Evolutionary conservation across 2,329 filamentous ascomycete genomes (phyloP), one percentile per base, ranked within the genome.

Genomic region (Penicillium sclerotigenum): DNA sequence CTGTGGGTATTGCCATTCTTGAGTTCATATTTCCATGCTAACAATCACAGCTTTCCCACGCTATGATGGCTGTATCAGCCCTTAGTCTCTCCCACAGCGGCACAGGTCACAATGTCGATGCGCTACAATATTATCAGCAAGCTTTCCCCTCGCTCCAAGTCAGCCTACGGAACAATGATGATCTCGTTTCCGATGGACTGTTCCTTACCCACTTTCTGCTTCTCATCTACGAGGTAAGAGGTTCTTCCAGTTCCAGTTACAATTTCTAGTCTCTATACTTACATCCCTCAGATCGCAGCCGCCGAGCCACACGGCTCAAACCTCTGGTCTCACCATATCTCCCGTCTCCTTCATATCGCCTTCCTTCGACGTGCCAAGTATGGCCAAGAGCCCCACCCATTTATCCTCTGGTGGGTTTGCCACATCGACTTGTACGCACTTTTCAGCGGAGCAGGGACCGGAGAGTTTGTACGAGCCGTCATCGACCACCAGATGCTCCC

Each of bases 151-250:
- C 77, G 3, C 68, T 83, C 3, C 75, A 80, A 53, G 73, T 60
- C 46, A 75, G 69, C 48, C 61, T 81, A 8, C 73, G 72, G 24
- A 78, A 73, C 40, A 71, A 77, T 13, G 73, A 80, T 43, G 79
- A 84, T 61, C 70, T 83, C n/a, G 75, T 79, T 18, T 82, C 80
- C 0, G 80, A 84, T 63, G 81, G 80, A n/a, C 74, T 80, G 24
- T 80, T 84, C 56, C 74, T 83, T 28, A 80, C 81, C 1, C 81
- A 85, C 65, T 83, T 83, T 58, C 69, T 85, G 4, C 74, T 85
- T 8, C 75, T 84, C 31, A 69, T 84, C 20, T 84, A 84, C 64
- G 82, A 84, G 70, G 79, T 83, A 57, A 68, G 73, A 59, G 16
- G 11, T 26, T 9, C 9, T 26, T 9, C 9, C 6, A 13, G 5